Evolutionary conservation across 805 yeast genomes (phyloP).

Genomic region (Cyberlindnera maclurae): DNA sequence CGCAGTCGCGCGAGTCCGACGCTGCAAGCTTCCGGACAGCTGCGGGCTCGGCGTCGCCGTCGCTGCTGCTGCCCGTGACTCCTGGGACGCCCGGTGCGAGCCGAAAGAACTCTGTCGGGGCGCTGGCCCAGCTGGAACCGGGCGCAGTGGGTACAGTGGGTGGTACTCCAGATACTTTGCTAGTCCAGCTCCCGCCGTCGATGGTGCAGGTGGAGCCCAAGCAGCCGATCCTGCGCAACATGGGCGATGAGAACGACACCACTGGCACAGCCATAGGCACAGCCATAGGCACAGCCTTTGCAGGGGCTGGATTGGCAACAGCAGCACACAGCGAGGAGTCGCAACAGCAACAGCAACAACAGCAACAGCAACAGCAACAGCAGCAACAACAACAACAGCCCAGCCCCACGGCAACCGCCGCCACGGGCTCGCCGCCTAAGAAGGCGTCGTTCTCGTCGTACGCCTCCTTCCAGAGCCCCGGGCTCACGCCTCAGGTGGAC

Average conservation of each 20-base stretch:
- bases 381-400: background rate
- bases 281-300: too few relatives aligned
- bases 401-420: background rate
- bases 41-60: constrained; percentile 24
- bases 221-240: constrained; percentile 59
- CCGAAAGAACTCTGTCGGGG: constrained; percentile 18
- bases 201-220: constrained; percentile 67
- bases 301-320: constrained; percentile 4
- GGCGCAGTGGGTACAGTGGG: constrained; percentile 3
- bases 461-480: constrained; percentile 18
- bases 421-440: constrained; percentile 25
- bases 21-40: constrained; percentile 28
- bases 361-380: constrained; percentile 2
- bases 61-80: constrained; percentile 21
- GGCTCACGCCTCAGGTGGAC: constrained; percentile 32
- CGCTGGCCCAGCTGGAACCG: background rate
- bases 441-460: constrained; percentile 20
- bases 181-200: constrained; percentile 47
- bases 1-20: constrained; percentile 23
- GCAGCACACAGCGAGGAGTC: too few relatives aligned
- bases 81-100: constrained; percentile 23
- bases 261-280: constrained; percentile 4
- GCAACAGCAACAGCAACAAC: constrained; percentile 2
- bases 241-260: constrained; percentile 26
- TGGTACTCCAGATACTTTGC: constrained; percentile 6